Conservation (phyloP, 805 yeast genomes). For the Myxozyma mucilagina region DNA sequence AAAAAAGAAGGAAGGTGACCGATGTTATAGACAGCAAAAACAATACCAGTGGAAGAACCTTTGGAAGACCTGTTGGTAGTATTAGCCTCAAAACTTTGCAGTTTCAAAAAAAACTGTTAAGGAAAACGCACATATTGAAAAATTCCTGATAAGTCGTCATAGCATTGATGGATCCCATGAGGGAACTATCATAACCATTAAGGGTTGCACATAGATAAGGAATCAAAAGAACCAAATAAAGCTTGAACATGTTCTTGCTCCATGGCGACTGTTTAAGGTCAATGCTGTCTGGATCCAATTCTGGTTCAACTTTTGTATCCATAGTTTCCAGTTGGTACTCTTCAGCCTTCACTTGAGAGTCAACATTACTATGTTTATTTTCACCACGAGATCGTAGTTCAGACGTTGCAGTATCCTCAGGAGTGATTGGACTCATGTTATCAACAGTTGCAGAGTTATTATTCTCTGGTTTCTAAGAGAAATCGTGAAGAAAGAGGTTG, state of each 20-base stretch:
- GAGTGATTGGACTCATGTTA: too few species aligned
- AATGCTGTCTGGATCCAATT: not conserved
- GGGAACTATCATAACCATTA: constrained; percentile 21
- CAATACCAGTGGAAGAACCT: constrained; percentile 20
- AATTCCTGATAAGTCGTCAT: constrained; percentile 16
- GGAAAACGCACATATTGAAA: constrained; percentile 5
- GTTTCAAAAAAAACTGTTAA: not conserved
- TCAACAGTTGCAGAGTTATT: too few species aligned
- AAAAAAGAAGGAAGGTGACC: constrained; percentile 14
- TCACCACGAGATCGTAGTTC: not conserved
- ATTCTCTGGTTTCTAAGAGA: too few species aligned
- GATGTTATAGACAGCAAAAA: constrained; percentile 18
- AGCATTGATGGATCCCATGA: constrained; percentile 18
- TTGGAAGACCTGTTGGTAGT: constrained; percentile 1
- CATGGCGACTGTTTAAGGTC: constrained; percentile 17
- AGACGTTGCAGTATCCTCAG: not conserved
- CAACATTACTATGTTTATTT: not conserved
- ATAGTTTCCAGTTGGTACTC: constrained; percentile 1
- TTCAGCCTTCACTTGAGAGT: not conserved
- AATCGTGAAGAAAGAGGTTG: too few species aligned
- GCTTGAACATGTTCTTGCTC: constrained; percentile 14
- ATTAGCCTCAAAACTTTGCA: constrained; percentile 21
- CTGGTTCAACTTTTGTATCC: not conserved
- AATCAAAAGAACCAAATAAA: constrained; percentile 6
- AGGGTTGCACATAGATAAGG: constrained; percentile 14